Conservation (phyloP, 1,284 basidiomycete species). For the Leucoagaricus sp. region DNA sequence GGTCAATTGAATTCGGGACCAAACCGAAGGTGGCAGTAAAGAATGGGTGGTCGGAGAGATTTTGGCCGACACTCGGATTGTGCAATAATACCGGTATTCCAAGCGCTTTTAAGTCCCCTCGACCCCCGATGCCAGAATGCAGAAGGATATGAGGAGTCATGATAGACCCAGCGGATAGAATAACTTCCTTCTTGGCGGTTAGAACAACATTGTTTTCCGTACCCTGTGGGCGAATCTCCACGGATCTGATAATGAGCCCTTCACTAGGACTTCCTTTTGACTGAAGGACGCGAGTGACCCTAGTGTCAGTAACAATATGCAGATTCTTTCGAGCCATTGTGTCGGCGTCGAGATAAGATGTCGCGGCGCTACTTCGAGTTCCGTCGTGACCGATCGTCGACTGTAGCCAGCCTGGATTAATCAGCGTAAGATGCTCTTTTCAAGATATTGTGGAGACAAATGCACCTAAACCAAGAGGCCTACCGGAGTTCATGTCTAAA, state of each 20-base stretch:
- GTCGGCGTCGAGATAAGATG: constrained; percentile 7
- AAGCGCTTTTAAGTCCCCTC: constrained; percentile 18
- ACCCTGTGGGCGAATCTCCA: constrained; percentile 5
- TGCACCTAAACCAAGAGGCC: constrained; percentile 29
- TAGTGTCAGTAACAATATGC: constrained; percentile 10
- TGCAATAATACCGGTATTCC: constrained; percentile 28
- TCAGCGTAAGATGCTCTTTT: background rate
- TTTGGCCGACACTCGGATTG: constrained; percentile 45
- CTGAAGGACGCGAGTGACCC: constrained; percentile 5
- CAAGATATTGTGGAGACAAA: background rate
- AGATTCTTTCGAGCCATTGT: constrained; percentile 2
- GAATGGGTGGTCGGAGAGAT: constrained; percentile 34
- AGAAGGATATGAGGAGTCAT: constrained; percentile 29
- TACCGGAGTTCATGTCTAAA: constrained; percentile 36
- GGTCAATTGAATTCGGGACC: constrained; percentile 9
- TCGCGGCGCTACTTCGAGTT: constrained; percentile 12
- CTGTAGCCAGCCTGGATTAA: constrained; percentile 9
- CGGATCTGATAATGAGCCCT: constrained; percentile 1
- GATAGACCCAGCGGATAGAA: constrained; percentile 27
- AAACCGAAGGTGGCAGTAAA: constrained; percentile 5
- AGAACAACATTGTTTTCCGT: background rate
- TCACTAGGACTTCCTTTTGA: background rate
- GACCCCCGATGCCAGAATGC: constrained; percentile 32
- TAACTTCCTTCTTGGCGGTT: constrained; percentile 26
- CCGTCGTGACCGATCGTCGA: constrained; percentile 14